Conservation (phyloP, 768 basidiomycete genomes). For the Auricularia heimuer region DNA sequence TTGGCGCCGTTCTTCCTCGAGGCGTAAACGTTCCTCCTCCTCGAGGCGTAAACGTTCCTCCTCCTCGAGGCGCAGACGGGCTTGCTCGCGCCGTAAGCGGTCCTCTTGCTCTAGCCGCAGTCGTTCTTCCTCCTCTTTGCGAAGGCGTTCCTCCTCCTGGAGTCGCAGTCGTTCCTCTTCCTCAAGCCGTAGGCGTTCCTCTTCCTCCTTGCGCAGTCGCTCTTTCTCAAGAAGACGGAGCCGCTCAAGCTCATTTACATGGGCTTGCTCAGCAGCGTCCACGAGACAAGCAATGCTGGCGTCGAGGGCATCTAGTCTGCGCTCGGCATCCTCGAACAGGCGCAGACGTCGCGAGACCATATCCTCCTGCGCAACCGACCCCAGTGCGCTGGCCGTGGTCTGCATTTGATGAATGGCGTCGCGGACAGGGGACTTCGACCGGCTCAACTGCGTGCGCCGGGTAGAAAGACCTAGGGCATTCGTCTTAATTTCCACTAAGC, state of each 20-base stretch:
- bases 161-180: constrained; percentile 20
- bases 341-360: constrained; percentile 2
- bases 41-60: constrained; percentile 9
- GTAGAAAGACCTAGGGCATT: not conserved
- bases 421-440: not conserved
- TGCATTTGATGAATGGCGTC: not conserved
- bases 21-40: constrained; percentile 7
- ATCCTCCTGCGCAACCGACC: constrained; percentile 3
- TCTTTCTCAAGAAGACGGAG: constrained; percentile 23
- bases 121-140: constrained; percentile 17
- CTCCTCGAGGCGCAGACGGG: constrained; percentile 10
- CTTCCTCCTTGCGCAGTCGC: constrained; percentile 21
- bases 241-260: not conserved
- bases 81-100: not conserved
- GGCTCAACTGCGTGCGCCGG: not conserved
- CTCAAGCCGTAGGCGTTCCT: constrained; percentile 3
- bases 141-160: constrained; percentile 7
- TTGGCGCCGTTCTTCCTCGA: not conserved
- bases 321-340: not conserved
- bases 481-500: not conserved
- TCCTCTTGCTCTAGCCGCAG: constrained; percentile 16
- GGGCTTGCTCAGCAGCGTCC: not conserved
- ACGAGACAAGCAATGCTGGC: not conserved
- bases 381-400: not conserved
- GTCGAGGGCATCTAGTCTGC: not conserved